Evolutionary conservation across 2,329 filamentous ascomycete genomes (phyloP).

Genomic region (Pseudogymnoascus sp.): DNA sequence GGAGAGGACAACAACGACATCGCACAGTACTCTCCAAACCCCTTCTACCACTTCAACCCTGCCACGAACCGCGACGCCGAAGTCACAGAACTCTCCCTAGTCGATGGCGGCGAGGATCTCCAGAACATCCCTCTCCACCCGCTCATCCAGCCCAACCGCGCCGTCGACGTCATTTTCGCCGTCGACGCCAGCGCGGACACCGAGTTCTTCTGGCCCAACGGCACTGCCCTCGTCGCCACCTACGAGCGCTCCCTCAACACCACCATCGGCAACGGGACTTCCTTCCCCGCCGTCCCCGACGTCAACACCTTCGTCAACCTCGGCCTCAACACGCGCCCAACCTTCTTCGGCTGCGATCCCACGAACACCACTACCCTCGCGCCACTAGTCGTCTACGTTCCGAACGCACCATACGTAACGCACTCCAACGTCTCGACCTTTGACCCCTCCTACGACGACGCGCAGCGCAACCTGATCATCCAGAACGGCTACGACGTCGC

Average conservation of each 20-base stretch:
- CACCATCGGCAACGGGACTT: constrained; percentile 55
- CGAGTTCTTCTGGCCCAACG: constrained; percentile 63
- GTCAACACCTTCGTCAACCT: constrained; percentile 72
- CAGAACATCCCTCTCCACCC: constrained; percentile 76
- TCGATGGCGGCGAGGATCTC: constrained; percentile 69
- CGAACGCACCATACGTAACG: constrained; percentile 73
- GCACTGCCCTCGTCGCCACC: constrained; percentile 64
- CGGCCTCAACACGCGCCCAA: constrained; percentile 63
- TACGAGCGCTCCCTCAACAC: constrained; percentile 56
- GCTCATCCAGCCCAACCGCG: constrained; percentile 62
- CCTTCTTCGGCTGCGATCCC: constrained; percentile 72
- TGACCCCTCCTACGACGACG: constrained; percentile 52
- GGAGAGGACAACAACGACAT: constrained; percentile 60
- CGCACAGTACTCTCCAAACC: constrained; percentile 66
- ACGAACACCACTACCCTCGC: constrained; percentile 48
- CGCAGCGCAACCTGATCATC: constrained; percentile 70
- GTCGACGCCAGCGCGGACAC: constrained; percentile 73
- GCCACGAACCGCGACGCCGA: constrained; percentile 49
- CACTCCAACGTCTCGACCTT: constrained; percentile 76
- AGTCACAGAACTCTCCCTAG: constrained; percentile 53
- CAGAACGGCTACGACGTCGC: constrained; percentile 77
- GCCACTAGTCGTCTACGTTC: constrained; percentile 79
- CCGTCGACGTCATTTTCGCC: constrained; percentile 74
- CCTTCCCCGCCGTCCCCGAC: constrained; percentile 66
- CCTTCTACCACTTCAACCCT: constrained; percentile 60